Evolutionary conservation across 2,329 filamentous ascomycete genomes (phyloP).

Genomic region (Tolypocladium guangdongense): DNA sequence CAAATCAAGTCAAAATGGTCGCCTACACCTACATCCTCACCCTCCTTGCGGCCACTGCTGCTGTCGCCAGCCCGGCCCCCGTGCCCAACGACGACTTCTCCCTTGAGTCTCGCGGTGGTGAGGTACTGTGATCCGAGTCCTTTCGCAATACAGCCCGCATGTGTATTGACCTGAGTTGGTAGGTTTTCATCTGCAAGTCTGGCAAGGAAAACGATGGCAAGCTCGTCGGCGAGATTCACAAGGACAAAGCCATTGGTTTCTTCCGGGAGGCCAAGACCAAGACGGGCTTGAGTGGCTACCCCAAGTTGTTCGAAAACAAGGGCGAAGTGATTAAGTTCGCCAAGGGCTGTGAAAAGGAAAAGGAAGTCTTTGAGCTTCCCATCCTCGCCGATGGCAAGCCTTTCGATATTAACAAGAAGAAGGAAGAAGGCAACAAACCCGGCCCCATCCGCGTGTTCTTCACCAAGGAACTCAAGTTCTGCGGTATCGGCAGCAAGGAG

Average conservation of each 20-base stretch:
- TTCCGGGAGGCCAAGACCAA: neutral
- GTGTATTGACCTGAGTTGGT: neutral
- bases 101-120: neutral
- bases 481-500: neutral
- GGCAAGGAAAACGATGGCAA: neutral
- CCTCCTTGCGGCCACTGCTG: neutral
- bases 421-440: neutral
- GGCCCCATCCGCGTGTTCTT: neutral
- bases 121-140: neutral
- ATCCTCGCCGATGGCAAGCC: neutral
- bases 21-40: neutral
- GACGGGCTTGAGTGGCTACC: neutral
- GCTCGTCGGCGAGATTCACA: neutral
- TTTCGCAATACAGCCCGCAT: neutral
- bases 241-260: neutral
- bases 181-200: neutral
- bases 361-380: neutral
- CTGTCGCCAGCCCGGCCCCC: neutral
- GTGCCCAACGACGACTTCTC: neutral
- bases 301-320: neutral
- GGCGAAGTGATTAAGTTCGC: neutral
- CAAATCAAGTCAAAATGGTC: neutral
- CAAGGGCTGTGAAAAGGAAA: neutral
- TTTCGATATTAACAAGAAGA: neutral
- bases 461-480: neutral